Evolutionary conservation across 2,329 filamentous ascomycete genomes (phyloP), one percentile per base, ranked within the genome.

Genomic region (Penicillium sclerotiorum): DNA sequence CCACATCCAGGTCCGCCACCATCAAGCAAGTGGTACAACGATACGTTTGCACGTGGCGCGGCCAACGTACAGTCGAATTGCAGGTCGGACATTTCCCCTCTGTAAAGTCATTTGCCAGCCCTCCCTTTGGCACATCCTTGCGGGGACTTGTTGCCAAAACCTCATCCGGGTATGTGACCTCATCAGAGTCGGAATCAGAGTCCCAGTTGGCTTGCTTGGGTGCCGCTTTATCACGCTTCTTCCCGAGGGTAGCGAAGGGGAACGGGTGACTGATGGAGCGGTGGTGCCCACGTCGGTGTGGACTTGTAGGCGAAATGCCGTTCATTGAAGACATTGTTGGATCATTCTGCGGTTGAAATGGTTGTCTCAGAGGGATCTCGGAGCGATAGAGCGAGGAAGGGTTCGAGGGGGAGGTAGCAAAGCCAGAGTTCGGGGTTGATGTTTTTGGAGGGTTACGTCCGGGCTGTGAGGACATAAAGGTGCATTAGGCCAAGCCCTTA

Each of bases 51-150:
- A 91, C 73, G 45, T 86, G 82, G 54, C 80, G 82, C 2, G 90
- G 90, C 86, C 90, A 95, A 49, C 87, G 81, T 57, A 95, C 86
- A 48, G 85, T 82, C 47, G 87, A 88, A 61, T 87, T 88, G 69
- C 91, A 96, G 27, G 90, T 92, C 82, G 93, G 91, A 68, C 91
- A 96, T 60, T 83, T 85, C 18, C 89, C 88, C 25, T 83, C 86
- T 22, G 79, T 77, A 62, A 87, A 82, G 58, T 89, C 83, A 58
- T 79, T 83, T 56, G 77, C 76, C 17, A 73, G 65, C n/a, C 71
- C 67, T 46, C 64, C 55, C 32, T 61, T 62, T 20, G 55, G 40
- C 45, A 50, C 39, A 46, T 64, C 65, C 61, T 77, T 68, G 61
- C 73, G 71, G 50, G 72, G 72, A 55, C 68, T 73, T 43, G 59